Evolutionary conservation across 108 stramenopile genomes (phyloP), one percentile per base, ranked within the genome.

Genomic region (Aureococcus anophagefferens): DNA sequence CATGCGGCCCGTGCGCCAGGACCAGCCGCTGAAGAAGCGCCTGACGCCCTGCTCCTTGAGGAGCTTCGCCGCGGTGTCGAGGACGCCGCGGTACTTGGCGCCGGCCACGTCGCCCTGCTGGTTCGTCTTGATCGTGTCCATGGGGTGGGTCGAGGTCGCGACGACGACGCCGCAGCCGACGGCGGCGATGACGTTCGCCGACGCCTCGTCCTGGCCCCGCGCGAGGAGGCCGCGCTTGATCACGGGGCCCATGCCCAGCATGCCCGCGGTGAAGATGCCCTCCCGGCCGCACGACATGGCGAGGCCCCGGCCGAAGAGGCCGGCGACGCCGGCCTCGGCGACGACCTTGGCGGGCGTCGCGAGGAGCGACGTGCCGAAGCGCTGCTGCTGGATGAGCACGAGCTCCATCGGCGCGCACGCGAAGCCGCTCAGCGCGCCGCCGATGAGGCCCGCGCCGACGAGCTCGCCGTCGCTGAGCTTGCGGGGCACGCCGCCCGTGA

Each of bases 351-450:
- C 32, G 0, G 46, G 45, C 40, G 70, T 70, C 31, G 17, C 16
- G 28, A 25, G 0, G 17, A 70, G 35, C 13, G 70, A 46, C 5
- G 33, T 34, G 25, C 70, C 70, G 46, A 62, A 70, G 16, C 46
- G 34, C 70, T 70, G 70, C 70, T 70, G 70, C 63, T 70, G 70
- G 32, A 70, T 70, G 31, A 70, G 32, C 11, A 70, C 70, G 9
- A 70, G 63, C 33, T 70, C 70, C 29, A 70, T 44, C 0, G 70
- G 70, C 28, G 46, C 37, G 36, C 70, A 70, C 21, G 29, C 51
- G 63, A 70, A 70, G 31, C 70, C 70, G 46, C 7, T 13, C 21
- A 46, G 5, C 17, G 33, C 70, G 63, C 70, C 70, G 31, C 70
- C 70, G 34, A 34, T 34, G 34, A 70, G 51, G 15, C 32, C 70